Percentiles rank a stretch among this genome's conserved stretches.
phyloP scores from a whole-genome alignment of 106 monocot genomes.

The Apostasia ramifera region DNA sequence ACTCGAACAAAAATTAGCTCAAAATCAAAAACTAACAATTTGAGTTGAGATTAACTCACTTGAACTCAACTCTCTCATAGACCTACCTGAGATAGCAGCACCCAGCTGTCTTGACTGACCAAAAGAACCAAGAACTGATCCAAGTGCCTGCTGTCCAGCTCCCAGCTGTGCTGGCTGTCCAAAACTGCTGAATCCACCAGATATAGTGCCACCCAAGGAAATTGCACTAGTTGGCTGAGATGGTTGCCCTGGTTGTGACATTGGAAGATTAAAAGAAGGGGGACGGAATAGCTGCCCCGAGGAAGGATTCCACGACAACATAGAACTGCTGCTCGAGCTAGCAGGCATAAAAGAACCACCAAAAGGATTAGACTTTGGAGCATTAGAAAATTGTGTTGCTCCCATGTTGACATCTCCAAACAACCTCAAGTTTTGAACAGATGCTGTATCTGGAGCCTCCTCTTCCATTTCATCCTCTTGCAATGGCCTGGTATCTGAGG shows the following conservation, averaged over 20 bases:
- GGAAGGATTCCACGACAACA: constrained; percentile 35
- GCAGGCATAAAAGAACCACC: constrained; percentile 47
- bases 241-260: constrained; percentile 49
- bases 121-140: constrained; percentile 88
- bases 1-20: no score
- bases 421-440: constrained; percentile 31
- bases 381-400: constrained; percentile 28
- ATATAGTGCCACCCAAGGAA: constrained; percentile 10
- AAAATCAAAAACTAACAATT: no score
- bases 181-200: constrained; percentile 72
- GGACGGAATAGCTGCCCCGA: constrained; percentile 78
- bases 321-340: constrained; percentile 20
- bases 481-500: constrained; percentile 18
- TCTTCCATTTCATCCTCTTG: constrained; percentile 99
- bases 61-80: no score
- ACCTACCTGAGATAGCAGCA: constrained; percentile 15
- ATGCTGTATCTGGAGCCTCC: constrained; percentile 49
- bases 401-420: constrained; percentile 69
- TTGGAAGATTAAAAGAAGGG: constrained; percentile 71
- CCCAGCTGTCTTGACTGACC: constrained; percentile 80
- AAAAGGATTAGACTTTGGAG: constrained; percentile 71
- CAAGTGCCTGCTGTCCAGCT: constrained; percentile 69
- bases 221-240: constrained; percentile 25
- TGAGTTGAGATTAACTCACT: no score
- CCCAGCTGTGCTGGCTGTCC: constrained; percentile 81